Conservation (phyloP, 768 basidiomycete species). For the Lactarius hengduanensis region DNA sequence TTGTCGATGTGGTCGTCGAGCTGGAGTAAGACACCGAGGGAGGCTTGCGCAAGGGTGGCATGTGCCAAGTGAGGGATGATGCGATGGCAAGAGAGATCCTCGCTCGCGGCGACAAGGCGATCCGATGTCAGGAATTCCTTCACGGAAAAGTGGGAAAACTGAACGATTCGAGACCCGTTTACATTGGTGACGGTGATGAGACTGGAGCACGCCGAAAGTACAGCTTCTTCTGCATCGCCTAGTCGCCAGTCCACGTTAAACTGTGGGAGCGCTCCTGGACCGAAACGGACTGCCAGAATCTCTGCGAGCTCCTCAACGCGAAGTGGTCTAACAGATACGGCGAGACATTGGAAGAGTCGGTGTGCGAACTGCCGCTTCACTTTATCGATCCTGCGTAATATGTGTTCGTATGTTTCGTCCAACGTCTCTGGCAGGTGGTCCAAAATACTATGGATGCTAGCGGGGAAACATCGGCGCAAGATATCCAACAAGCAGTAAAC, state of each 20-base stretch:
- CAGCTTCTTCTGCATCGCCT: not conserved
- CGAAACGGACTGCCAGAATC: constrained; percentile 6
- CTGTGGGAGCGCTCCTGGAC: not conserved
- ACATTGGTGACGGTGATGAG: not conserved
- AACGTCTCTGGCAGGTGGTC: too few species aligned
- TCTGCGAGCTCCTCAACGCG: constrained; percentile 8
- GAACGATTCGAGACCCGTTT: not conserved
- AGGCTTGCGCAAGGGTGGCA: not conserved
- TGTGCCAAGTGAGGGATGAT: constrained; percentile 3
- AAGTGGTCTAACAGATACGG: constrained; percentile 7
- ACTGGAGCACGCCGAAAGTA: constrained; percentile 4
- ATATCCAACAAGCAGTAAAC: too few species aligned
- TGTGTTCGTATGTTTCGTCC: too few species aligned
- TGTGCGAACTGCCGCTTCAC: constrained; percentile 6
- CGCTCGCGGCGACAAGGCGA: not conserved
- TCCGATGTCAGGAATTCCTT: constrained; percentile 14
- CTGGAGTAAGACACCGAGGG: not conserved
- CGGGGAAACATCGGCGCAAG: too few species aligned
- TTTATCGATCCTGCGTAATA: not conserved
- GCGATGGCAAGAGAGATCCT: not conserved
- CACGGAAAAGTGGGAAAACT: constrained; percentile 17
- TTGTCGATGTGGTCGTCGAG: not conserved
- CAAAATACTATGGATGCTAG: too few species aligned
- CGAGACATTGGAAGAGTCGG: constrained; percentile 9
- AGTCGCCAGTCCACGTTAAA: constrained; percentile 1